A percentile compares a stretch with the other conserved stretches of the same genome.
phyloP scores from a whole-genome alignment of 352 stramenopile genomes.

The Pythium graminicola region DNA sequence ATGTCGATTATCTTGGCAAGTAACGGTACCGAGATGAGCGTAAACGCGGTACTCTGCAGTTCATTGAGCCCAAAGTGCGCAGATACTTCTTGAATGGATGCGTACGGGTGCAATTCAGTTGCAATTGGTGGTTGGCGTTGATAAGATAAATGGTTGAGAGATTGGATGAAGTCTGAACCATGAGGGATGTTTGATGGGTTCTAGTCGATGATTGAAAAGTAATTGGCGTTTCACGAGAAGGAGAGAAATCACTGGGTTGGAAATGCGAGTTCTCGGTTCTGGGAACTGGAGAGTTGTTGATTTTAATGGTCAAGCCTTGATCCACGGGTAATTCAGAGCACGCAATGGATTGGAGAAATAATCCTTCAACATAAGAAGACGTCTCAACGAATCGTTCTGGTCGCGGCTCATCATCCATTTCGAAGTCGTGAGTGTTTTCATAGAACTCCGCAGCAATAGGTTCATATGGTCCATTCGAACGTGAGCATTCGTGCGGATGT shows the following conservation, averaged over 20 bases:
- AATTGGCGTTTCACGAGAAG: no score
- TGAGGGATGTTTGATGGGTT: no score
- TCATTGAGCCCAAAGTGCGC: neutral
- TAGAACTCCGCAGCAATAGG: neutral
- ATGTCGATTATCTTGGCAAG: neutral
- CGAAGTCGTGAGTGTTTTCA: neutral
- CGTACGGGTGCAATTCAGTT: neutral
- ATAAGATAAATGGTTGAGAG: no score
- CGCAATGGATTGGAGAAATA: neutral
- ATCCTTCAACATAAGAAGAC: neutral
- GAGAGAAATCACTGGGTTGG: no score
- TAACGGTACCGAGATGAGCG: constrained; percentile 4
- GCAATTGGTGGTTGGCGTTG: no score
- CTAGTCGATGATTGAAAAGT: neutral
- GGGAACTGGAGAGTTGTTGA: no score
- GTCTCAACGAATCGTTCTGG: neutral
- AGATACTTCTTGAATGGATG: neutral
- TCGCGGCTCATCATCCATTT: neutral
- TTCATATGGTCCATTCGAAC: neutral
- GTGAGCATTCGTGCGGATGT: neutral
- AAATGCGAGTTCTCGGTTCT: no score
- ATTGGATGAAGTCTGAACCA: no score
- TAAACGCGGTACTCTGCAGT: neutral
- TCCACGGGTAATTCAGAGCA: neutral
- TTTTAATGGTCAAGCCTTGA: neutral